A percentile compares a stretch with the other conserved stretches of the same genome.
phyloP scores from a whole-genome alignment of 805 yeast species.

The Candida pini region DNA sequence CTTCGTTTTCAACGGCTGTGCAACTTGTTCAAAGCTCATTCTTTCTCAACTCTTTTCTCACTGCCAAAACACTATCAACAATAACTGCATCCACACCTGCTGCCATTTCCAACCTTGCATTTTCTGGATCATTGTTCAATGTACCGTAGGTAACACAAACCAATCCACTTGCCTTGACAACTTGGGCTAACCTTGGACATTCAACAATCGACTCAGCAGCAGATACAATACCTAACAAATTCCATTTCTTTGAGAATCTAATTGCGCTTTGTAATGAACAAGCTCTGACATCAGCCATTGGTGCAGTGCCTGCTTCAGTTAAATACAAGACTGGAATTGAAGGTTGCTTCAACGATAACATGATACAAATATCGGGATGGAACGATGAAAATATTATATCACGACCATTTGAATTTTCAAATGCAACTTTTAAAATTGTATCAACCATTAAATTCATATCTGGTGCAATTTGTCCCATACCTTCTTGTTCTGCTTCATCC shows the following conservation, averaged over 20 bases:
- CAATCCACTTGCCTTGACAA: slow-evolving; percentile 85
- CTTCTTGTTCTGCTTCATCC: slow-evolving; percentile 85
- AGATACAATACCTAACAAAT: slow-evolving; percentile 82
- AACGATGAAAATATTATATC: slow-evolving; percentile 89
- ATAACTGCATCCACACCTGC: slow-evolving; percentile 99
- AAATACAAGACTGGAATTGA: slow-evolving; percentile 84
- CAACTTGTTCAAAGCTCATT: too few relatives aligned
- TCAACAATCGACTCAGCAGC: slow-evolving; percentile 83
- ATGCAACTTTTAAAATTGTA: slow-evolving; percentile 73
- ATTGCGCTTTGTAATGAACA: slow-evolving; percentile 85
- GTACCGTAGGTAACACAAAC: slow-evolving; percentile 92
- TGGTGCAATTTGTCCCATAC: slow-evolving; percentile 76
- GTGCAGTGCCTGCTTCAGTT: slow-evolving; percentile 79
- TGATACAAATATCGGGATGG: slow-evolving; percentile 87
- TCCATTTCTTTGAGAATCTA: slow-evolving; percentile 87
- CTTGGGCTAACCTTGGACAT: slow-evolving; percentile 85
- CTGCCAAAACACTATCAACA: slow-evolving; percentile 90
- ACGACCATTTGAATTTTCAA: slow-evolving; percentile 71
- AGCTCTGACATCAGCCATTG: slow-evolving; percentile 90
- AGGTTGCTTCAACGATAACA: slow-evolving; percentile 88
- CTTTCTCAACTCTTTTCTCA: slow-evolving; percentile 66
- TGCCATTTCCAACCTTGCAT: slow-evolving; percentile 77
- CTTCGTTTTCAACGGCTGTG: too few relatives aligned
- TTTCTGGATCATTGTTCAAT: slow-evolving; percentile 77
- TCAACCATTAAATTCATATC: slow-evolving; percentile 88